phyloP scores from a whole-genome alignment of 202 grass and related monocot genomes.

The Bolboschoenoplectus hybrid region DNA sequence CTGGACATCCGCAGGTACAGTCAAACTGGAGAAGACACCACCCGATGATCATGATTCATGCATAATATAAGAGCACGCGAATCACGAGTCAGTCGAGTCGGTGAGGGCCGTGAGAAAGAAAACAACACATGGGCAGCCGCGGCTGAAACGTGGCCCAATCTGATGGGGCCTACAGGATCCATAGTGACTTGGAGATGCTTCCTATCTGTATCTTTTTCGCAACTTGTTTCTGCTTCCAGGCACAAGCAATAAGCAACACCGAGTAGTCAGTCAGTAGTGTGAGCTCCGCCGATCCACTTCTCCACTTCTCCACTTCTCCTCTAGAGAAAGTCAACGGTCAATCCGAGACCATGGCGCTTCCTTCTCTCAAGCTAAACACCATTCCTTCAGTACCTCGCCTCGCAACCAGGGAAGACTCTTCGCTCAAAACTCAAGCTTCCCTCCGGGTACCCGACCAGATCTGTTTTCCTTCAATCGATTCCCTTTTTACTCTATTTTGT shows the following conservation, averaged over 20 bases:
- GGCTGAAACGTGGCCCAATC: neutral
- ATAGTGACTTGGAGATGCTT: neutral
- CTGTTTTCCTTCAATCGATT: neutral
- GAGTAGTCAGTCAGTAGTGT: neutral
- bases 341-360: constrained; percentile 39
- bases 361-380: constrained; percentile 19
- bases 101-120: neutral
- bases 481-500: neutral
- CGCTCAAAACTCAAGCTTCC: neutral
- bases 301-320: neutral
- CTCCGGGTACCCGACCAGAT: constrained; percentile 37
- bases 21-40: no score
- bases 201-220: neutral
- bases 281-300: constrained; percentile 7
- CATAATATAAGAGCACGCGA: neutral
- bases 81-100: neutral
- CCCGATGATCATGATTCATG: no score
- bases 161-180: neutral
- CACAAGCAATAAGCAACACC: neutral
- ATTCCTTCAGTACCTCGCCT: neutral
- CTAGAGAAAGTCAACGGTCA: neutral
- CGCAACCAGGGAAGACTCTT: neutral
- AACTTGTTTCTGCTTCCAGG: no score
- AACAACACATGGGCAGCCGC: neutral
- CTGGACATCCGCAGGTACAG: no score